Conservation (phyloP, 768 basidiomycete genomes). For the Hypholoma fasciculare region DNA sequence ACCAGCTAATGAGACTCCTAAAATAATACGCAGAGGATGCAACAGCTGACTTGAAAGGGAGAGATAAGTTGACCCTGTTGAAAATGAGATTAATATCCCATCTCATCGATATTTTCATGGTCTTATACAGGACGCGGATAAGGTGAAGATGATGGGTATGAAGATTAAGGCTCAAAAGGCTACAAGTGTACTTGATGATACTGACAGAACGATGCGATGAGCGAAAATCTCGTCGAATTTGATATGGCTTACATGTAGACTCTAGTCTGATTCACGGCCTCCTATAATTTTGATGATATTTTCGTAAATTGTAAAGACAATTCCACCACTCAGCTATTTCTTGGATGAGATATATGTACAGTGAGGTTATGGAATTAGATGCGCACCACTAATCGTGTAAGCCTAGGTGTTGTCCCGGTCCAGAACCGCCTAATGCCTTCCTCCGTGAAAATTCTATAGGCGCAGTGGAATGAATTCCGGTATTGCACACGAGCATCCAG, state of each 20-base stretch:
- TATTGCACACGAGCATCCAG: constrained; percentile 82
- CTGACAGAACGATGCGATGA: too few relatives aligned
- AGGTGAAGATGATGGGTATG: too few relatives aligned
- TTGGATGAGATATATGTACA: not conserved
- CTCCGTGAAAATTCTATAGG: constrained; percentile 90
- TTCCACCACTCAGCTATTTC: constrained; percentile 84
- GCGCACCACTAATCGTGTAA: constrained; percentile 82
- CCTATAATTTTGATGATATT: constrained; percentile 58
- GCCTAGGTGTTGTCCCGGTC: constrained; percentile 92
- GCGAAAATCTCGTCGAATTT: too few relatives aligned
- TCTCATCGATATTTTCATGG: too few relatives aligned
- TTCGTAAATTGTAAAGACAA: constrained; percentile 92
- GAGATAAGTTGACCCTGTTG: too few relatives aligned
- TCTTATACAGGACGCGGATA: too few relatives aligned
- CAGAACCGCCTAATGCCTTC: constrained; percentile 93
- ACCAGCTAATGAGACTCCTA: too few relatives aligned
- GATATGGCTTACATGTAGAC: not conserved
- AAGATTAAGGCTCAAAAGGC: too few relatives aligned
- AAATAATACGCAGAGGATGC: too few relatives aligned
- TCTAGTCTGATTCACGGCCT: constrained; percentile 12
- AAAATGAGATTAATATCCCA: too few relatives aligned
- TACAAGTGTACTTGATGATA: too few relatives aligned
- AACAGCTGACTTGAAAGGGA: too few relatives aligned
- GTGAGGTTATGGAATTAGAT: not conserved
- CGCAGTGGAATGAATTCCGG: constrained; percentile 94